Evolutionary conservation across 768 basidiomycete species (phyloP).

Genomic region (Antrodiella citrinella): DNA sequence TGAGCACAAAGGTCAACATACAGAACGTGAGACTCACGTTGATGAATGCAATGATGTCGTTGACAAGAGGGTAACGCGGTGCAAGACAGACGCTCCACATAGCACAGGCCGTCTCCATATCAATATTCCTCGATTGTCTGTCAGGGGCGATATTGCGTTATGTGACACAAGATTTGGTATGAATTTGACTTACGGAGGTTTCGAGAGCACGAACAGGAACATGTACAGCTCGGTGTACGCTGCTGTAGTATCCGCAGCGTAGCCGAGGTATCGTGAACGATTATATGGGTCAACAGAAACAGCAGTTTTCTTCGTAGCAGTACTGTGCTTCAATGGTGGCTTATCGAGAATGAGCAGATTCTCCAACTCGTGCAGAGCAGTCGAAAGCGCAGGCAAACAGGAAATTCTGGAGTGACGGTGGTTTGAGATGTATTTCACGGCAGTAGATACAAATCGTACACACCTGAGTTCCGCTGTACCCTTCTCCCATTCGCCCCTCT

Average conservation of each 20-base stretch:
- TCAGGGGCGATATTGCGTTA: background rate
- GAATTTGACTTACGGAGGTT: conserved; percentile 49
- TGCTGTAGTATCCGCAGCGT: conserved; percentile 38
- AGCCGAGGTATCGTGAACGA: conserved; percentile 39
- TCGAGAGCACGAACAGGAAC: conserved; percentile 65
- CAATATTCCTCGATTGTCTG: conserved; percentile 68
- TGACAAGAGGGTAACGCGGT: conserved; percentile 59
- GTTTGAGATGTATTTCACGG: background rate
- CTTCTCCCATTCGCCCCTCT: conserved; percentile 61
- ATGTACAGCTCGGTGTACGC: conserved; percentile 60
- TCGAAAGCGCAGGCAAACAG: conserved; percentile 39
- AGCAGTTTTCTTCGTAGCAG: conserved; percentile 27
- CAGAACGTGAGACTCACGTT: conserved; percentile 34
- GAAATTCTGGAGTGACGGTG: conserved; percentile 31
- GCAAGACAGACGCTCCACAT: conserved; percentile 70
- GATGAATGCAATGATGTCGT: conserved; percentile 61
- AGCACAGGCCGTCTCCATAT: conserved; percentile 74
- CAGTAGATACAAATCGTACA: conserved; percentile 12
- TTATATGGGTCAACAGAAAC: conserved; percentile 45
- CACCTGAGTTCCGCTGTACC: conserved; percentile 42
- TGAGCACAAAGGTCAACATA: background rate
- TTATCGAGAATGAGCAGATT: conserved; percentile 47
- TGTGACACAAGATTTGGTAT: background rate
- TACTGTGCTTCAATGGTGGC: conserved; percentile 21
- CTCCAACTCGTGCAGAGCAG: conserved; percentile 54